Evolutionary conservation across 2,329 filamentous ascomycete species (phyloP), one percentile per base, ranked within the genome.

Genomic region (Colletotrichum agaves): DNA sequence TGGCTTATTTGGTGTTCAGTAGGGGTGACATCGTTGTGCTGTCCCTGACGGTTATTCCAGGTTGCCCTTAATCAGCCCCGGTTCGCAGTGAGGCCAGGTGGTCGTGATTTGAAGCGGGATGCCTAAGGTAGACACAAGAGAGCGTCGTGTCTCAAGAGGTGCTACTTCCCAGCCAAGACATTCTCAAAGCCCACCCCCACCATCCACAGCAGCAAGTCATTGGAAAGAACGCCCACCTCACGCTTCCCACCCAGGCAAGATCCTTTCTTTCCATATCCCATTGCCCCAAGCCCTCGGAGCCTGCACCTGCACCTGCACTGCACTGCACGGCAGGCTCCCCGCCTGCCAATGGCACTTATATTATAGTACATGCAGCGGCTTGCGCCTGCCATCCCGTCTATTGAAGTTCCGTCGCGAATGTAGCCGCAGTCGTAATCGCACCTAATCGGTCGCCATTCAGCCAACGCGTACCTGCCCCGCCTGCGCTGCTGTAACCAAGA

Each of bases 171-270:
- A 33, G 61, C 53, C 61, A 55, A 55, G 65, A 43, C 53, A 46
- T 46, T 67, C 53, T 47, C 15, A 31, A 53, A 64, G 41, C 23
- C 65, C 55, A 60, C 65, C 65, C 64, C 65, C 65, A 68, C 65
- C 55, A 65, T 68, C 63, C 63, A 67, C 41, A 37, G 37, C 39
- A 44, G 55, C 13, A 23, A 23, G 56, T 57, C 23, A 46, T 53
- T 35, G 50, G 50, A 39, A 10, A 23, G 56, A 15, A 10, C 35
- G 35, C 56, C 55, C 55, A 52, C 37, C 15, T 44, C 60, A 35
- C 59, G 52, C 60, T 37, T 37, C 35, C 35, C 35, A 15, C 35
- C 17, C 17, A 27, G 47, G 27, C 47, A 55, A n/a, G 60, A 47
- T 47, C 15, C 43, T 19, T 39, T 27, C 44, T 4, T 23, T 27